Evolutionary conservation across 306 rosid species (phyloP).

Genomic region (Castanea mollissima): DNA sequence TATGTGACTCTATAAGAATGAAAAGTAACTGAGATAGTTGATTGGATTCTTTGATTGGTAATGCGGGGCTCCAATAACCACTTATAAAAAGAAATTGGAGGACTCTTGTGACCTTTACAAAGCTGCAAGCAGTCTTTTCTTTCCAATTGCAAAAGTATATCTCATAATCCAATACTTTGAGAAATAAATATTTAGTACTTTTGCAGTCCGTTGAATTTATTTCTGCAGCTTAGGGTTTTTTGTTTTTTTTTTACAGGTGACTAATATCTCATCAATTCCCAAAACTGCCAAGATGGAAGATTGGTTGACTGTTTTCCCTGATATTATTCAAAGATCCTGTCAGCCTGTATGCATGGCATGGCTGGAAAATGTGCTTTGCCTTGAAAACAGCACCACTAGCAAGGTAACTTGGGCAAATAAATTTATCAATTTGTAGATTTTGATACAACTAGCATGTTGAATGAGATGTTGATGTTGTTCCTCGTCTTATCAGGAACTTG

Average conservation of each 20-base stretch:
- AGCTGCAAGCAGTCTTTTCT: background rate
- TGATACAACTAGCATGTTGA: slow-evolving; percentile 12
- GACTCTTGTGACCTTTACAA: background rate
- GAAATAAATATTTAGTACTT: background rate
- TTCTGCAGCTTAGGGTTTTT: background rate
- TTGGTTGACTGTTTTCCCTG: slow-evolving; percentile 52
- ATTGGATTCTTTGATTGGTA: background rate
- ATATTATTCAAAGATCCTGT: slow-evolving; percentile 53
- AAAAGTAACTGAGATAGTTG: background rate
- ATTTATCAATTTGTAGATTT: slow-evolving; percentile 7
- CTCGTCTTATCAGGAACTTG: slow-evolving; percentile 49
- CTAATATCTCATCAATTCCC: slow-evolving; percentile 40
- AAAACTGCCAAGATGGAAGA: slow-evolving; percentile 38
- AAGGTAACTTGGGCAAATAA: slow-evolving; percentile 46
- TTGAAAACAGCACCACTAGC: slow-evolving; percentile 40
- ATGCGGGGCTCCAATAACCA: background rate
- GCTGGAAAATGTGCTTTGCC: slow-evolving; percentile 69
- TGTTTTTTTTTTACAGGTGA: slow-evolving; percentile 56
- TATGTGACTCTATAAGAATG: background rate
- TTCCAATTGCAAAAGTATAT: background rate
- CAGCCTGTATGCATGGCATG: slow-evolving; percentile 60
- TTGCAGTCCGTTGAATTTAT: background rate
- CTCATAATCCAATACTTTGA: background rate
- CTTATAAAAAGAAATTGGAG: no score
- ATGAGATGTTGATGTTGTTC: slow-evolving; percentile 16